Evolutionary conservation across 139 green algal species (phyloP), one percentile per base, ranked within the genome.

Genomic region (Zygnema circumcarinatum): DNA sequence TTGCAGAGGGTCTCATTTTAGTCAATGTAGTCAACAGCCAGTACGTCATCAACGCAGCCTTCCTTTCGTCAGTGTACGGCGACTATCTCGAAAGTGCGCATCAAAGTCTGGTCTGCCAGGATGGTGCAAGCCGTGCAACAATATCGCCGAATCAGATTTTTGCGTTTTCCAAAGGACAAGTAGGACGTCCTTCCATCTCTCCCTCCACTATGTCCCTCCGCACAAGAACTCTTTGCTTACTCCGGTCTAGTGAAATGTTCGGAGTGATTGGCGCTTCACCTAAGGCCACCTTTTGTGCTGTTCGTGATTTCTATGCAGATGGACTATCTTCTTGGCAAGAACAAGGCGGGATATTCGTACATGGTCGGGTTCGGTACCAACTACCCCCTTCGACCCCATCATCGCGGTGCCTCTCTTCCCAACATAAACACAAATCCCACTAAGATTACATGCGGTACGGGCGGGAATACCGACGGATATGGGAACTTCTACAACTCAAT

Each of bases 351-450:
- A 7, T 33, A 53, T 35, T 85, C 52, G 62, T 90, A 89, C 79
- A 90, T 90, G 79, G 86, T 90, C 20, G 86, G 86, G 33, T 88
- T 85, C 38, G 53, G 82, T 7, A 22, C 38, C 32, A 85, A 87
- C 0, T 89, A 89, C 53, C 86, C 86, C 20, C 29, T 69, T 29
- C 31, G 54, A 35, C 25, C 87, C 31, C 86, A 90, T 74, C 86
- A 90, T 53, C 86, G 86, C 25, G 79, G 25, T 39, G 79, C 86
- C 2, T 90, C 86, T 21, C 74, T 88, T 1, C 54, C 47, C 20
- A 76, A 75, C 42, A 39, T 88, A 41, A 84, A 84, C 20, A 33
- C 39, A 25, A 29, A 86, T 52, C 39, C 38, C 38, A 67, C 39
- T 2, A 56, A 56, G 36, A 53, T 86, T 33, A 52, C 81, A 16